Base-by-base conservation (phyloP, 768 basidiomycete species). In the Rhizopogon roseolus region DNA sequence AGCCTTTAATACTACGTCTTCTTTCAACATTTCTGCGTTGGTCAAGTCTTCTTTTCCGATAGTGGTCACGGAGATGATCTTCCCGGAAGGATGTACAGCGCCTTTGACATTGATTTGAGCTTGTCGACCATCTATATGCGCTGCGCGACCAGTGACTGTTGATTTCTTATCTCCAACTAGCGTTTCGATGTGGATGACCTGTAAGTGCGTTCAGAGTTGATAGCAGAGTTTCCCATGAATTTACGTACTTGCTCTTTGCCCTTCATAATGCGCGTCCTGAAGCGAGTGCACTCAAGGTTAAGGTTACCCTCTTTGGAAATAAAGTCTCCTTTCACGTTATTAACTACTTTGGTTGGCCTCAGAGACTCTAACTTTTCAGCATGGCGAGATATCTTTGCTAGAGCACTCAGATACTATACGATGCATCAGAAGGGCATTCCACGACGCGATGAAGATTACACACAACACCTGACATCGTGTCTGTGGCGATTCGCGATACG, bases 31-130 rank as follows among this genome's bases (percentile, higher is more conserved):
- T 52, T 88, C 85, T 2, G 88, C 85, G 16, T 57, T 68, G 1
- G 86, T 89, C 0, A 76, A 77, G 29, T 68, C 71, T 51, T 77
- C 82, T 29, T 74, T 76, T 2, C 85, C 86, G 41, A 78, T 67
- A 5, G 84, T 78, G 6, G 65, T 75, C 39, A 88, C 71, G 5
- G 66, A 63, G 16, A 60, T 8, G 45, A 68, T 51, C 22, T 48
- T 58, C 10, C 53, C 37, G 6, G 29, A 19, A 32, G 44, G 56
- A 32, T 41, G n/a, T 17, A 72, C 19, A 1, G 60, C n/a, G 9
- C 52, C 63, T 5, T 61, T 49, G 34, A 77, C 41, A 9, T 40
- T 29, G 27, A 81, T 57, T 4, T 28, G 57, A 0, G 70, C 76
- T 11, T 59, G 59, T 6, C 79, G 78, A 4, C 82, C 80, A 38